Percentiles rank a stretch among this genome's conserved stretches.
Conservation (phyloP, 2,329 filamentous ascomycete species). For the Fusarium coicis region DNA sequence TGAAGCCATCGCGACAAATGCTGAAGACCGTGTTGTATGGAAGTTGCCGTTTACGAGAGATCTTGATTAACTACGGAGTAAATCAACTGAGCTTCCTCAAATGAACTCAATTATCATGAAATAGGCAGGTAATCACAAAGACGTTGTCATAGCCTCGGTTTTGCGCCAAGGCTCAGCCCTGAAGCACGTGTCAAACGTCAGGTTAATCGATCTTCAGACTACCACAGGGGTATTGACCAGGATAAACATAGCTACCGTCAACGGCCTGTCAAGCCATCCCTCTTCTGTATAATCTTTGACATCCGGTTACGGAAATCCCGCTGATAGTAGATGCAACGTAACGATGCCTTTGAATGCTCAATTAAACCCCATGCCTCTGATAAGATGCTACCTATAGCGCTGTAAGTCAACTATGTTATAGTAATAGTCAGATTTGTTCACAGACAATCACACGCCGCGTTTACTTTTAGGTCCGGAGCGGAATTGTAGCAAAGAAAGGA, state of each 20-base stretch:
- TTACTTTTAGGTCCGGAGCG: not conserved
- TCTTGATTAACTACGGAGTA: not conserved
- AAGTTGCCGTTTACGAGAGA: not conserved
- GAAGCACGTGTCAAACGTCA: not conserved
- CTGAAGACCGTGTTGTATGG: not conserved
- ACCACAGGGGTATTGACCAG: not conserved
- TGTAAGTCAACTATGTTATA: not conserved
- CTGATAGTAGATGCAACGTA: not conserved
- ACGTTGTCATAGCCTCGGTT: not conserved
- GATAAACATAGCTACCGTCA: not conserved
- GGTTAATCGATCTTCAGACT: not conserved
- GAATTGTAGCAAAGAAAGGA: not conserved
- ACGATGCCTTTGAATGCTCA: not conserved
- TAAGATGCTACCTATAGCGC: not conserved
- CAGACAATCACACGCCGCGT: not conserved
- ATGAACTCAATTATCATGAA: not conserved
- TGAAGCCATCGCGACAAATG: not conserved
- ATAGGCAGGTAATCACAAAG: not conserved
- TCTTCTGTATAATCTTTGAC: not conserved
- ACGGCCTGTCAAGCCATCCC: not conserved
- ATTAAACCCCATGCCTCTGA: not conserved
- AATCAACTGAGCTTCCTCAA: not conserved
- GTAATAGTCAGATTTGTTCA: too few relatives aligned
- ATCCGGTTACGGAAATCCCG: not conserved
- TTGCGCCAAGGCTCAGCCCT: not conserved